Evolutionary conservation across 176 grass and related monocot genomes (phyloP).

Genomic region (Bolboschoenus planiculmis): DNA sequence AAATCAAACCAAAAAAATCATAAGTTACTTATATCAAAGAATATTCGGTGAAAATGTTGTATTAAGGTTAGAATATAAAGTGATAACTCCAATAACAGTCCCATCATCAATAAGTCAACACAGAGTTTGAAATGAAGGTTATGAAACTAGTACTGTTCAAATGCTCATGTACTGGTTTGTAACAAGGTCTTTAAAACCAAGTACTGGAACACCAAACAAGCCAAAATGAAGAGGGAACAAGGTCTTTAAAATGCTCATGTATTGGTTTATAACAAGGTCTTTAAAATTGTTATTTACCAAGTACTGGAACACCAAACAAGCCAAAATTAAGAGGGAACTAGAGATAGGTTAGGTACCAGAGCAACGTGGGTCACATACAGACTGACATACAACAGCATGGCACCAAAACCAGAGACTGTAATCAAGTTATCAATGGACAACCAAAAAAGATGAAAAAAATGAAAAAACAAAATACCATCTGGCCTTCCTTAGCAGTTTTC

Average conservation of each 20-base stretch:
- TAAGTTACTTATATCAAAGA: no score
- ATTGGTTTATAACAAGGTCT: not conserved
- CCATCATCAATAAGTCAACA: not conserved
- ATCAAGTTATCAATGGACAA: not conserved
- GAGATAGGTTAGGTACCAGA: not conserved
- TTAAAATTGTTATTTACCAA: not conserved
- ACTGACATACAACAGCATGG: not conserved
- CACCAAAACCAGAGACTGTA: not conserved
- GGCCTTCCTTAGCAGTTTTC: slow-evolving; percentile 76
- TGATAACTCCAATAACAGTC: not conserved
- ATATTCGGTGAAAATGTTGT: not conserved
- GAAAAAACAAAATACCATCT: slow-evolving; percentile 46
- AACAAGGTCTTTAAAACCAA: not conserved
- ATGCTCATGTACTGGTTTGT: not conserved
- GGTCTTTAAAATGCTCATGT: not conserved
- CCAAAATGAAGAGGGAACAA: not conserved
- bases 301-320: not conserved
- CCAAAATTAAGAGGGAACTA: not conserved
- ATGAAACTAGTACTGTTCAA: not conserved
- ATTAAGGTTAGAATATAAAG: not conserved
- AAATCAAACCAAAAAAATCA: no score
- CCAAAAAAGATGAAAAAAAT: not conserved
- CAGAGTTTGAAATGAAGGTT: not conserved
- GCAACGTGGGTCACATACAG: not conserved
- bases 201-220: not conserved